phyloP scores from a whole-genome alignment of 2,329 filamentous ascomycete species.

The Botryotinia globosa region DNA sequence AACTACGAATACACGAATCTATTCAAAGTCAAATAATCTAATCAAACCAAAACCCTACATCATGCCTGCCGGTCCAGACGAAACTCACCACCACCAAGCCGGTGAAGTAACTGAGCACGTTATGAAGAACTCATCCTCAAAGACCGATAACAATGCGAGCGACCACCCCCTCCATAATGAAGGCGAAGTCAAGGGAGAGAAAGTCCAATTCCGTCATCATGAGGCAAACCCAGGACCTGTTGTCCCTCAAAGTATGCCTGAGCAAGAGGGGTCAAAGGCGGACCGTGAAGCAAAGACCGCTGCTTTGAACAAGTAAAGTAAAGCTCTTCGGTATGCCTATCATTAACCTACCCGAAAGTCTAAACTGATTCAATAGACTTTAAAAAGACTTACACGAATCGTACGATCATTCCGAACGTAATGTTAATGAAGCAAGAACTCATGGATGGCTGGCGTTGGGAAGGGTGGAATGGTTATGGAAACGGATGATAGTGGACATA shows the following conservation, averaged over 20 bases:
- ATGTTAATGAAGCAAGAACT: constrained; percentile 1
- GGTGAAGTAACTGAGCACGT: constrained; percentile 40
- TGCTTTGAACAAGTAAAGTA: constrained; percentile 26
- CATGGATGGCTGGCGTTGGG: constrained; percentile 12
- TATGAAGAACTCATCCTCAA: constrained; percentile 39
- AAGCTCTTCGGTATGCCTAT: constrained; percentile 28
- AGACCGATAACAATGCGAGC: constrained; percentile 40
- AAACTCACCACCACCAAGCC: constrained; percentile 39
- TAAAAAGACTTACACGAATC: background rate
- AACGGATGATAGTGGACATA: background rate
- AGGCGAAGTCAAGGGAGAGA: constrained; percentile 45
- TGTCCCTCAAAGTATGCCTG: constrained; percentile 52
- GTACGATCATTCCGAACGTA: background rate
- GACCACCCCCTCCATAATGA: constrained; percentile 40
- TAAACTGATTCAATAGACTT: constrained; percentile 10
- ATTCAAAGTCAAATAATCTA: constrained; percentile 8
- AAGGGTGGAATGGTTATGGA: background rate
- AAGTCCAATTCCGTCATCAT: constrained; percentile 50
- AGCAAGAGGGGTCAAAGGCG: constrained; percentile 62
- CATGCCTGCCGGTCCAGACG: constrained; percentile 42
- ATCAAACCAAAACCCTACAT: constrained; percentile 26
- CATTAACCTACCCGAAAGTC: background rate
- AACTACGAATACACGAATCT: background rate
- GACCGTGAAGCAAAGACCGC: constrained; percentile 53
- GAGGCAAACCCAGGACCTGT: constrained; percentile 58